Base-by-base conservation (phyloP, 495 filamentous ascomycete genomes). In the Venustampulla echinocandica region DNA sequence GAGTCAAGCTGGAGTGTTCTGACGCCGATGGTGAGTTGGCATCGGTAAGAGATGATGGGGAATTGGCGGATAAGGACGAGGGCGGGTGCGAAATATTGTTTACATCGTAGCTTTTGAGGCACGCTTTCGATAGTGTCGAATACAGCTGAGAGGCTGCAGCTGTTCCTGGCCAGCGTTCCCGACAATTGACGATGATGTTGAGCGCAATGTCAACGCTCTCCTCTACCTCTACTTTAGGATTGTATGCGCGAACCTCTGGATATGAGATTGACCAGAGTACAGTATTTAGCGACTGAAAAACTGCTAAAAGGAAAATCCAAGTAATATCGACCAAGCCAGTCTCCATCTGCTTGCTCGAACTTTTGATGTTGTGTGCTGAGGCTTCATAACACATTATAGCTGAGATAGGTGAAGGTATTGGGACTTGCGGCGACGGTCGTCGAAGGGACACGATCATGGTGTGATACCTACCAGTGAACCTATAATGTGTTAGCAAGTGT, bases 181-280 rank as follows among this genome's bases (percentile, higher is more conserved):
- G 80, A 42, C 86, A 81, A 37, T 78, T 75, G 17, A 75, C 65
- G 42, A 97, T 82, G 11, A 80, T 77, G 44, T 90, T 82, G 23
- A 95, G 59, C 3, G 84, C 84, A 25, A 76, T 74, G 20, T 80
- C 69, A 17, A 93, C 70, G 46, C 85, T 71, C 21, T 73, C 65
- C 58, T 87, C 78, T 10, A 93, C 77, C 54, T 89, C 79, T 30
- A 84, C 80, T 19, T 76, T 75, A 11, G 67, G 56, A 61, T 94
- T 79, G 20, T 75, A 64, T 36, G 69, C 69, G 18, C 90, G 84
- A 36, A 95, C 77, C 46, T 90, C 85, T 10, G 81, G 75, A 57
- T 90, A 93, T 2, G 86, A 90, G 18, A 93, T 72, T 6, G 81
- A 72, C 90, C 90, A 97, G 2, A 97, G 76, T 25, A 94, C 74